Evolutionary conservation across 2,329 filamentous ascomycete genomes (phyloP).

Genomic region (Achaetomium macrosporum): DNA sequence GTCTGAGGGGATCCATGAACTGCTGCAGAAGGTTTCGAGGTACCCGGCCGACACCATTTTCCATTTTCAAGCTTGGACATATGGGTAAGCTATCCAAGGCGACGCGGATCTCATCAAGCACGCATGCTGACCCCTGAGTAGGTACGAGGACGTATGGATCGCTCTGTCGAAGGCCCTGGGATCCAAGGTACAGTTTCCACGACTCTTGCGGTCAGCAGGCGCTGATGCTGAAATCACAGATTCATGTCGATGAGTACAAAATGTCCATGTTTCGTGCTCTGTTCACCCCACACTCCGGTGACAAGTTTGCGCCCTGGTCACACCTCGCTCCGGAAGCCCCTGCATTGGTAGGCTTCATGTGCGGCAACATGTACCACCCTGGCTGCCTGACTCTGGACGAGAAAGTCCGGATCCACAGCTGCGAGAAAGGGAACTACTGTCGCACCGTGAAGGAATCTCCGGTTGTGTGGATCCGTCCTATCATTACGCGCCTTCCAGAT

Average conservation of each 20-base stretch:
- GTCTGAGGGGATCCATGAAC: conserved; percentile 67
- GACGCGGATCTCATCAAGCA: background rate
- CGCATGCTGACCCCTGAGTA: conserved; percentile 19
- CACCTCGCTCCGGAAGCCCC: conserved; percentile 55
- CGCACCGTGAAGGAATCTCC: conserved; percentile 39
- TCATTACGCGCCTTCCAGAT: conserved; percentile 58
- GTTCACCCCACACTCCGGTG: conserved; percentile 37
- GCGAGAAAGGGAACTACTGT: conserved; percentile 67
- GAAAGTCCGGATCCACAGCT: conserved; percentile 71
- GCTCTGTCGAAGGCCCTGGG: conserved; percentile 66
- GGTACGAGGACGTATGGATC: conserved; percentile 87
- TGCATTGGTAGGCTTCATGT: conserved; percentile 64
- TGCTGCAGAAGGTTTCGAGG: conserved; percentile 59
- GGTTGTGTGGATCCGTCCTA: conserved; percentile 71
- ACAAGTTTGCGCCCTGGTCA: conserved; percentile 35
- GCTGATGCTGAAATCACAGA: conserved; percentile 32
- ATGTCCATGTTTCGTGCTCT: conserved; percentile 65
- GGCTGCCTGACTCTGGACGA: conserved; percentile 66
- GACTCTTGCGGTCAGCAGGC: background rate
- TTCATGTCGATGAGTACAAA: conserved; percentile 83
- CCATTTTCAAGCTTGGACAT: conserved; percentile 85
- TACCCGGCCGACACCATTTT: conserved; percentile 74
- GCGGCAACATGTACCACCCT: conserved; percentile 62
- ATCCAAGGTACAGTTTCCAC: conserved; percentile 46
- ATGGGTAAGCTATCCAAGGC: conserved; percentile 45